Evolutionary conservation across 2,329 filamentous ascomycete genomes (phyloP).

Genomic region (Pseudocercospora vitis): DNA sequence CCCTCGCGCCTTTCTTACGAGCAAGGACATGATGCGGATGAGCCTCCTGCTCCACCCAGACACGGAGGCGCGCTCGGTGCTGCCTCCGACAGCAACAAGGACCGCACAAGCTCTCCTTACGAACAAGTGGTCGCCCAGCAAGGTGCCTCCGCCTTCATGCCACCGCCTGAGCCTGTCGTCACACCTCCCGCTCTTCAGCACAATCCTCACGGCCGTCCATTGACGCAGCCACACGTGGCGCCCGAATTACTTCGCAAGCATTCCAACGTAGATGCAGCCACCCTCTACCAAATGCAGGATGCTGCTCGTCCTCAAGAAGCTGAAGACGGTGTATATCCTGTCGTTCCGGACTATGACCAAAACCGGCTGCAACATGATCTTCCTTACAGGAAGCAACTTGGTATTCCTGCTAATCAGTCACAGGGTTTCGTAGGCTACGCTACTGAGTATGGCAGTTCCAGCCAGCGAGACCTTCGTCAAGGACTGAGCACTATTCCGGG

Average conservation of each 20-base stretch:
- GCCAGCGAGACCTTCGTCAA: slow-evolving; percentile 18
- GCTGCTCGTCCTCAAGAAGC: slow-evolving; percentile 49
- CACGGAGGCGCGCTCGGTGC: slow-evolving; percentile 37
- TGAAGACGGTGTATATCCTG: slow-evolving; percentile 18
- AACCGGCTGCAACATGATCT: slow-evolving; percentile 16
- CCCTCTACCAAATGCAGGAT: slow-evolving; percentile 75
- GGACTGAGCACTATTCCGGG: slow-evolving; percentile 49
- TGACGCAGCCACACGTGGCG: slow-evolving; percentile 69
- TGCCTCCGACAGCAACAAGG: slow-evolving; percentile 40
- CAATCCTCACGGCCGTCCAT: slow-evolving; percentile 67
- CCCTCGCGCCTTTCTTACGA: slow-evolving; percentile 45
- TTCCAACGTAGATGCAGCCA: slow-evolving; percentile 78
- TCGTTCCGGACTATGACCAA: background rate
- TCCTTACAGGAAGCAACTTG: slow-evolving; percentile 34
- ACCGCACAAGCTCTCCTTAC: slow-evolving; percentile 42
- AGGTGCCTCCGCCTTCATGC: slow-evolving; percentile 34
- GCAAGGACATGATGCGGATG: slow-evolving; percentile 34
- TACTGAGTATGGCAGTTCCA: slow-evolving; percentile 13
- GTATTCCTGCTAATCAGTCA: slow-evolving; percentile 40
- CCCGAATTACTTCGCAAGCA: slow-evolving; percentile 78
- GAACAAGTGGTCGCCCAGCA: slow-evolving; percentile 49
- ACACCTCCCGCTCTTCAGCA: slow-evolving; percentile 79
- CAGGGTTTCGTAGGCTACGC: slow-evolving; percentile 26
- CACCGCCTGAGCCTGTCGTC: slow-evolving; percentile 71
- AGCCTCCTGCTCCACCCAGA: slow-evolving; percentile 45